Conservation (phyloP, 1,284 basidiomycete genomes). For the Coniferiporia sulphurascens region DNA sequence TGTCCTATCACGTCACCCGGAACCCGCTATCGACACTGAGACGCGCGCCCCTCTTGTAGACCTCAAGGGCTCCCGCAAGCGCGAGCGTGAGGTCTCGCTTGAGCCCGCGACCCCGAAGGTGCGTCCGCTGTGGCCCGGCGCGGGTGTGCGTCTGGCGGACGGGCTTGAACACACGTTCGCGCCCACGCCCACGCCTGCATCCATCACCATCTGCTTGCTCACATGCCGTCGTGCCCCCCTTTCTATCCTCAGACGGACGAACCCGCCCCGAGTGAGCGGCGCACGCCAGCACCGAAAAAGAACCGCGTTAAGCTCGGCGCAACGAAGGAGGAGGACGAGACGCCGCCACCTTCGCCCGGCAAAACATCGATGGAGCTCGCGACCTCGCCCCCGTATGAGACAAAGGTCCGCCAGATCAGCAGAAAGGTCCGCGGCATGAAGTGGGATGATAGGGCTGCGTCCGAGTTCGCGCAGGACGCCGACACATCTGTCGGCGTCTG, state of each 20-base stretch:
- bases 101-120: constrained; percentile 58
- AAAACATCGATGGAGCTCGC: constrained; percentile 34
- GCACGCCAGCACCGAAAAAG: constrained; percentile 50
- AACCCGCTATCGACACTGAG: constrained; percentile 10
- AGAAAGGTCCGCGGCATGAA: constrained; percentile 70
- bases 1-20: constrained; percentile 22
- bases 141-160: neutral
- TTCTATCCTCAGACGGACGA: constrained; percentile 39
- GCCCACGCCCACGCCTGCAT: neutral
- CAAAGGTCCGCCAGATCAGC: constrained; percentile 70
- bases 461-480: constrained; percentile 7
- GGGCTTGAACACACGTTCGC: too few species aligned
- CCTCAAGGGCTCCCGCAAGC: constrained; percentile 42
- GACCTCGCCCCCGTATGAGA: constrained; percentile 65
- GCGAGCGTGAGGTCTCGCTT: constrained; percentile 68
- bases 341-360: constrained; percentile 39
- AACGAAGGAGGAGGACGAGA: constrained; percentile 59
- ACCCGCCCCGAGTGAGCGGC: constrained; percentile 32
- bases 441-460: constrained; percentile 50
- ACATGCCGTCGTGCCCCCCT: neutral
- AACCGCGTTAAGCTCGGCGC: constrained; percentile 57
- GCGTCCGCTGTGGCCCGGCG: constrained; percentile 1
- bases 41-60: constrained; percentile 25
- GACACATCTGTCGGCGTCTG: neutral
- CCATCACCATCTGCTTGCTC: neutral